A percentile compares a stretch with the other conserved stretches of the same genome.
These are phyloP conservation scores for Trichaptum fuscoviolaceum DNA, from an alignment of 768 basidiomycete species.

Conservation along the genomic window DNA sequence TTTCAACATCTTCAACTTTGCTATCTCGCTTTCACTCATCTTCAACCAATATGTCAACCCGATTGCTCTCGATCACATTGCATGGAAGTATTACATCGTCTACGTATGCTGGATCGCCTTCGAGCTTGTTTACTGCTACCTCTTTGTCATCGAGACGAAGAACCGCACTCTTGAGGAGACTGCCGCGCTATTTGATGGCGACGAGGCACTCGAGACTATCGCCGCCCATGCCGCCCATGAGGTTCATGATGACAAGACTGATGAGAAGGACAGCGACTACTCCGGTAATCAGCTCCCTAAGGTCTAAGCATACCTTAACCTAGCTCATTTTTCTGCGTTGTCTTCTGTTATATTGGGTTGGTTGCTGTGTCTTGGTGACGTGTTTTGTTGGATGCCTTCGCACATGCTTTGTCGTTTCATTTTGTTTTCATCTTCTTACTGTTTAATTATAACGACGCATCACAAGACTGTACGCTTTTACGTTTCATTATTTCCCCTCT, in stretches of 20 bases:
- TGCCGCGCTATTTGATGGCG: constrained; percentile 72
- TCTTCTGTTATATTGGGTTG: not conserved
- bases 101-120: constrained; percentile 67
- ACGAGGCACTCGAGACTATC: constrained; percentile 40
- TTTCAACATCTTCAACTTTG: constrained; percentile 75
- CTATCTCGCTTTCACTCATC: constrained; percentile 73
- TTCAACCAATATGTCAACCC: constrained; percentile 91
- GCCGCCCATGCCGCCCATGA: not conserved
- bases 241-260: not conserved
- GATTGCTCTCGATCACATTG: constrained; percentile 56
- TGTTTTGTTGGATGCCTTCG: not conserved
- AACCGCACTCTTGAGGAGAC: constrained; percentile 75
- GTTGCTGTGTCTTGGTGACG: not conserved
- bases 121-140: constrained; percentile 60
- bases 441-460: not conserved
- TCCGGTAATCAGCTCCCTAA: not conserved
- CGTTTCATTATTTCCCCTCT: not conserved
- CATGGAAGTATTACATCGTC: constrained; percentile 79
- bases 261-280: not conserved
- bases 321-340: not conserved
- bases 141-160: constrained; percentile 70
- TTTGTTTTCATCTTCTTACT: not conserved
- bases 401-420: not conserved
- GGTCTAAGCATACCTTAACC: not conserved
- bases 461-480: constrained; percentile 1